phyloP scores from a whole-genome alignment of 352 stramenopile genomes.

The Phytophthora foliorum region DNA sequence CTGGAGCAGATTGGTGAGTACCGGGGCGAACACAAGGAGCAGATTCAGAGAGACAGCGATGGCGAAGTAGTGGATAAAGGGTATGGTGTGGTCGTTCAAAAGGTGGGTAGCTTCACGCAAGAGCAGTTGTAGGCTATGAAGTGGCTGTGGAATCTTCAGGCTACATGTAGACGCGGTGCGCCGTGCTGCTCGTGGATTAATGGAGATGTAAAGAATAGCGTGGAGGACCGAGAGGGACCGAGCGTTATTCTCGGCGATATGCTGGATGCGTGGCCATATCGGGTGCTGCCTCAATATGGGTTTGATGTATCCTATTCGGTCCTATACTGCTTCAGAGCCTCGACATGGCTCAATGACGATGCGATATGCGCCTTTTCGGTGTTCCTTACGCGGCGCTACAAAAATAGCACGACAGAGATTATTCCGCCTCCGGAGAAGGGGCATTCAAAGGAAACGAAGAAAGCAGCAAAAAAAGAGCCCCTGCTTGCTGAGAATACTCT shows the following conservation, averaged over 20 bases:
- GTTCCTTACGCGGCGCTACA: neutral
- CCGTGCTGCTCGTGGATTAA: neutral
- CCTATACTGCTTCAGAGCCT: constrained; percentile 10
- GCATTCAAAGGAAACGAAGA: neutral
- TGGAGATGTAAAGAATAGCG: neutral
- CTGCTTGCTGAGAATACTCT: neutral
- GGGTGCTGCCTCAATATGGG: neutral
- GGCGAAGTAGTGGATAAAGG: neutral
- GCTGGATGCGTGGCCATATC: constrained; percentile 5
- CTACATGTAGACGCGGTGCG: neutral
- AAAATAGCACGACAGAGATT: constrained; percentile 1
- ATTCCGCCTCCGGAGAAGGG: neutral
- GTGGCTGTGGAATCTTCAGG: constrained; percentile 19
- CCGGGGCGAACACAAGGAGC: neutral
- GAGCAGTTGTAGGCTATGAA: constrained; percentile 18
- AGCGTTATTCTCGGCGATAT: neutral
- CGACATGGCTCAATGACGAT: constrained; percentile 9
- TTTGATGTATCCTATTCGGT: constrained; percentile 7
- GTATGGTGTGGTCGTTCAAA: constrained; percentile 7
- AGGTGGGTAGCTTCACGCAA: constrained; percentile 1
- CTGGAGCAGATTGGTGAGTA: neutral
- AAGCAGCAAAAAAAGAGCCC: neutral
- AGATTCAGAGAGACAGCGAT: neutral
- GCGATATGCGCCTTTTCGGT: constrained; percentile 5
- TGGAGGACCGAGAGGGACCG: neutral